A percentile compares a stretch with the other conserved stretches of the same genome.
These are phyloP conservation scores for Phyllosticta paracitricarpa DNA, from an alignment of 2,329 filamentous ascomycete genomes.

Conservation along the genomic window DNA sequence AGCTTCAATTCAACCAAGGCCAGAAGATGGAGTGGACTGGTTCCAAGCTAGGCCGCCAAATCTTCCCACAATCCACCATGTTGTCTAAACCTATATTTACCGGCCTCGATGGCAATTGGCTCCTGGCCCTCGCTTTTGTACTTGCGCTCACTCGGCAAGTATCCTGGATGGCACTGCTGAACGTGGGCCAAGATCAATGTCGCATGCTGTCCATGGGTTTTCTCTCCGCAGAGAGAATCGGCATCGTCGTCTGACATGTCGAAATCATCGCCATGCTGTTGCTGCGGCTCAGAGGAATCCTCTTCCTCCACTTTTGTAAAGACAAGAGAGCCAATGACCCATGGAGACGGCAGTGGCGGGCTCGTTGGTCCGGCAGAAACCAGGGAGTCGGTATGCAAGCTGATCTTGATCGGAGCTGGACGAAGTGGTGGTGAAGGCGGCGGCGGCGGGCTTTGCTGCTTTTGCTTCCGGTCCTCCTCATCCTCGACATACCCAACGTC, in stretches of 20 bases:
- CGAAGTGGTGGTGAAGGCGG: neutral
- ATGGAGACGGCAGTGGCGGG: neutral
- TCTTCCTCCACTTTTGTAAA: neutral
- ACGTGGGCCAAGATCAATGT: neutral
- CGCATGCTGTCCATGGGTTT: neutral
- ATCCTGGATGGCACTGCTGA: neutral
- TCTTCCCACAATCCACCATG: constrained; percentile 3
- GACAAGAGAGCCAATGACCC: neutral
- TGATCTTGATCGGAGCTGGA: neutral
- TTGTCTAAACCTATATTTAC: neutral
- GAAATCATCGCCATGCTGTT: neutral
- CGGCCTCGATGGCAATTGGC: neutral
- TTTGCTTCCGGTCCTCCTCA: neutral
- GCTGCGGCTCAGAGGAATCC: neutral
- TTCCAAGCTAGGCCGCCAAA: neutral
- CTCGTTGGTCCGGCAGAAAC: neutral
- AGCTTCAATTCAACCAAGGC: no score
- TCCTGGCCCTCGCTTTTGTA: constrained; percentile 3
- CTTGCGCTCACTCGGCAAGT: neutral
- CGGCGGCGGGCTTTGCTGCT: neutral
- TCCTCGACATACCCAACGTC: neutral
- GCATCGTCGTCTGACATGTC: neutral
- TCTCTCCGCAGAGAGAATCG: constrained; percentile 1
- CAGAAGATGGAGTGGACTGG: no score
- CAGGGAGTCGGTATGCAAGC: neutral